Base-by-base conservation (phyloP, 495 filamentous ascomycete genomes). In the Neurospora sp. region DNA sequence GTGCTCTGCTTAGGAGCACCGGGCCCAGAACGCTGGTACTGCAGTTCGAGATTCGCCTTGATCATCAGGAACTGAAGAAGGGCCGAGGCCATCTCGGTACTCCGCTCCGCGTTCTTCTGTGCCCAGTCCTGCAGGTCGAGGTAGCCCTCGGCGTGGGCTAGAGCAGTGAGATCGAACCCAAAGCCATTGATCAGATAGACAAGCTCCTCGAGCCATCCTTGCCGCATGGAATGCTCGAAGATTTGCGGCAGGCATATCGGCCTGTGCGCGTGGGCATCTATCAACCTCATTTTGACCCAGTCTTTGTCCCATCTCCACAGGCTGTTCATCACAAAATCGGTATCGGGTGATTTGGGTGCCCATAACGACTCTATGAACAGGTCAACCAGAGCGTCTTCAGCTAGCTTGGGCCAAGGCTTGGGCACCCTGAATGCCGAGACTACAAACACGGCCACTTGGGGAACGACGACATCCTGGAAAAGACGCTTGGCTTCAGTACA, bases 41-140 rank as follows among this genome's bases (percentile, higher is more conserved):
- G 82, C 40, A 92, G 83, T 79, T 98, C 96, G 73, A 93, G 89
- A 70, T 93, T 88, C 0, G 94, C 90, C 81, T 97, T 97, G 76
- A 92, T 89, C 72, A 87, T 83, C 45, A 98, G 81, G 77, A 97
- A 98, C 74, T 89, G 90, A 2, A 88, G 84, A 16, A 97, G 79
- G 0, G 88, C 82, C 65, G 83, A 80, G 0, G 89, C 88, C 78
- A 96, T 90, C 53, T 90, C 86, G 14, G 81, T 77, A 73, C 85
- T 83, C 72, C 89, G 86, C 35, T 90, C 84, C 8, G 87, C 82
- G 45, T 89, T 89, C 71, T 87, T 88, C 59, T 89, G 88, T 40
- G 91, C 86, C 96, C 96, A 99, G 71, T 91, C 86, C 48, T 92
- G 87, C 27, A 98, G 82, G 76, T 98, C 91, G 70, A 97, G 89